These are phyloP conservation scores for Mycena rosella DNA, from an alignment of 768 basidiomycete genomes.

Conservation along the genomic window DNA sequence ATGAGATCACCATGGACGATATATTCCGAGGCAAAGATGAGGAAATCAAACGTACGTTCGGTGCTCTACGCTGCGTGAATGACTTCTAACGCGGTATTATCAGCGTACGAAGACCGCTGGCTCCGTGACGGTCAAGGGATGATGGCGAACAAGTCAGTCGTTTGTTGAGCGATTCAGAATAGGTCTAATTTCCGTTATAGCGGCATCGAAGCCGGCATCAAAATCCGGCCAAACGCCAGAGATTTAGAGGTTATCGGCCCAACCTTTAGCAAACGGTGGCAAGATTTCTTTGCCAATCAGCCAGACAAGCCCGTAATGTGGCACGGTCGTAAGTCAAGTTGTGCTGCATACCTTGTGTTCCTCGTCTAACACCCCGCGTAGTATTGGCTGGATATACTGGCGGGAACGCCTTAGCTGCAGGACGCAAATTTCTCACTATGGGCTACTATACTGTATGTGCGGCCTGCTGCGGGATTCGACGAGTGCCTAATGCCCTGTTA, in stretches of 20 bases:
- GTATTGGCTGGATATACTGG: slow-evolving; percentile 55
- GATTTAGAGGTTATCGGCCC: slow-evolving; percentile 67
- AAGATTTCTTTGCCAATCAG: slow-evolving; percentile 59
- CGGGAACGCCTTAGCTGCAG: neutral
- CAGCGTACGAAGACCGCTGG: slow-evolving; percentile 47
- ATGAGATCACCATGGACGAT: slow-evolving; percentile 62
- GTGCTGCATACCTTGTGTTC: too few species aligned
- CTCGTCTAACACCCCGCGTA: too few species aligned
- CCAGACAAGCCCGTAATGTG: slow-evolving; percentile 65
- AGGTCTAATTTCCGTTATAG: slow-evolving; percentile 45
- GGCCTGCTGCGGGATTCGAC: neutral
- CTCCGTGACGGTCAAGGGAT: slow-evolving; percentile 56
- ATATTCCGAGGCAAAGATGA: slow-evolving; percentile 56
- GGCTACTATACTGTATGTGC: slow-evolving; percentile 50
- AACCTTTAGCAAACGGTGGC: slow-evolving; percentile 63
- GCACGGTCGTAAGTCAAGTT: too few species aligned
- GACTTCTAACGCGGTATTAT: neutral
- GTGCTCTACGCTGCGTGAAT: neutral
- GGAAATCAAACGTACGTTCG: slow-evolving; percentile 54
- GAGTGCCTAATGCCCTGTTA: slow-evolving; percentile 21
- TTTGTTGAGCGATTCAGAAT: slow-evolving; percentile 27
- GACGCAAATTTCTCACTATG: slow-evolving; percentile 44
- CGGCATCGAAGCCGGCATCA: slow-evolving; percentile 67
- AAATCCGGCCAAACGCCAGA: slow-evolving; percentile 62
- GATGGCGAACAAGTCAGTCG: slow-evolving; percentile 67